Conservation (phyloP, 805 yeast genomes). For the Myxozyma melibiosi region DNA sequence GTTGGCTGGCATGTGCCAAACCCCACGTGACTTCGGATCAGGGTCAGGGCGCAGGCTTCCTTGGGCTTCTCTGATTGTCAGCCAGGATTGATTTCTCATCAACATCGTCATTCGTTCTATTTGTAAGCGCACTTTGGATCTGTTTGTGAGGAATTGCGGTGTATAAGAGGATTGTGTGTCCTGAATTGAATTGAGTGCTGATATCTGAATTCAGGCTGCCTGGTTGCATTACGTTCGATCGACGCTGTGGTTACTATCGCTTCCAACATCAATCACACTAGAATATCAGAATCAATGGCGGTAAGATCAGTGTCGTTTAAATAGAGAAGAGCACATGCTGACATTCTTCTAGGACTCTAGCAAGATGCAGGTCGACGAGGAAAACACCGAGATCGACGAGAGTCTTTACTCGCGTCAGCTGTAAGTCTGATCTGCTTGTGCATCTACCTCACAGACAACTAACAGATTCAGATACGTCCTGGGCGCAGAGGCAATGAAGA, state of each 20-base stretch:
- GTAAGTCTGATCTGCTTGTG: constrained; percentile 30
- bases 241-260: too few relatives aligned
- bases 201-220: too few relatives aligned
- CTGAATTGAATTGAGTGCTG: too few relatives aligned
- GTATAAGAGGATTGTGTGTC: too few relatives aligned
- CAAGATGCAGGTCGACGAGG: constrained; percentile 41
- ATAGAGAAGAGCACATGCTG: too few relatives aligned
- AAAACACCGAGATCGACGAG: constrained; percentile 69
- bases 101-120: background rate
- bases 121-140: background rate
- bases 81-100: constrained; percentile 3
- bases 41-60: background rate
- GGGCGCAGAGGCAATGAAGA: constrained; percentile 97
- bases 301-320: too few relatives aligned
- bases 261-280: too few relatives aligned
- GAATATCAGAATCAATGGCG: too few relatives aligned
- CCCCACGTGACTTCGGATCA: background rate
- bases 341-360: background rate
- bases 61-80: background rate
- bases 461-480: constrained; percentile 63
- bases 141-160: too few relatives aligned
- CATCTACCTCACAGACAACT: background rate
- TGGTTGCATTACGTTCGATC: too few relatives aligned
- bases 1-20: too few relatives aligned
- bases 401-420: constrained; percentile 94